Evolutionary conservation across 352 stramenopile species (phyloP).

Genomic region (Phytopythium cucurbitacearum): DNA sequence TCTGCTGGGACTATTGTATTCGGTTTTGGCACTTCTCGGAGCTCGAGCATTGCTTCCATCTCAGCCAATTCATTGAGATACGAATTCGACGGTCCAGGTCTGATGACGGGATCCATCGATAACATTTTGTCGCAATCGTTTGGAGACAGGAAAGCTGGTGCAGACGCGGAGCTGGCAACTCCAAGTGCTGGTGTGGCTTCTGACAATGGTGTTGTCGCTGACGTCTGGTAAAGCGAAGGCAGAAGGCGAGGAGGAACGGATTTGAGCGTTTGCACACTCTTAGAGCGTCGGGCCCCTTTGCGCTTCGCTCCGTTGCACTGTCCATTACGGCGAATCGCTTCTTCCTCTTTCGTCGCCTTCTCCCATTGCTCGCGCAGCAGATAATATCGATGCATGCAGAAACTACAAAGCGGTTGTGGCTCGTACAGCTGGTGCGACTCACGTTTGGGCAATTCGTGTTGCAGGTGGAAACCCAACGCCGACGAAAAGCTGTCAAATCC

Average conservation of each 20-base stretch:
- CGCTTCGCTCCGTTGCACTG: not conserved
- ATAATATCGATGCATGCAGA: slow-evolving; percentile 46
- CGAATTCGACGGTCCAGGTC: slow-evolving; percentile 1
- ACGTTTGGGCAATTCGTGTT: slow-evolving; percentile 46
- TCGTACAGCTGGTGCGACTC: slow-evolving; percentile 56
- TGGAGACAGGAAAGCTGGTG: too few species aligned
- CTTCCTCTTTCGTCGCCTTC: slow-evolving; percentile 5
- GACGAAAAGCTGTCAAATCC: slow-evolving; percentile 32
- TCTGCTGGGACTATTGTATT: not conserved
- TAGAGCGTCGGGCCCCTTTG: not conserved
- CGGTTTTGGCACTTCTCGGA: not conserved
- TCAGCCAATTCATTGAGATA: slow-evolving; percentile 47
- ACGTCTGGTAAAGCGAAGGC: not conserved
- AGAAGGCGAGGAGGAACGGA: not conserved
- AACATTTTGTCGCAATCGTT: too few species aligned
- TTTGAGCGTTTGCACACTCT: not conserved
- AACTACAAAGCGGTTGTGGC: slow-evolving; percentile 39
- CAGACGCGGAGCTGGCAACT: too few species aligned
- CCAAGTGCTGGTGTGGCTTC: too few species aligned
- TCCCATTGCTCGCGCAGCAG: slow-evolving; percentile 36
- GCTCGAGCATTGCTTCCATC: slow-evolving; percentile 51
- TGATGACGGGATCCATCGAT: too few species aligned
- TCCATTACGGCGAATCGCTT: not conserved
- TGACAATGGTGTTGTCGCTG: too few species aligned
- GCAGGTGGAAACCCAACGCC: slow-evolving; percentile 49